A percentile compares a stretch with the other conserved stretches of the same genome.
Evolutionary conservation across 768 basidiomycete genomes (phyloP).

Genomic region (Filobasidium floriforme): DNA sequence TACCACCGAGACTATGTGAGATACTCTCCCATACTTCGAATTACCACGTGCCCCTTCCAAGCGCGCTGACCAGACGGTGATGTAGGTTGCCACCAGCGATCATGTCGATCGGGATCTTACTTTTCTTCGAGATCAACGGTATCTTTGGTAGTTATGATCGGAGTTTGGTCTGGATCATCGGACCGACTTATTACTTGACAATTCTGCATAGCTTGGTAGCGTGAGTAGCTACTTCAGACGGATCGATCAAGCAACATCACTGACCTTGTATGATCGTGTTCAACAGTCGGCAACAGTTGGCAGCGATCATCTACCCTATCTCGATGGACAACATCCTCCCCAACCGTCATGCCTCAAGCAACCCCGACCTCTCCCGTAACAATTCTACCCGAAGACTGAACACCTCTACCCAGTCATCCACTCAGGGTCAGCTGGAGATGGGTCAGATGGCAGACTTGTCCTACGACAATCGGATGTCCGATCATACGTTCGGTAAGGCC

Average conservation of each 20-base stretch:
- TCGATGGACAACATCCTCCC: neutral
- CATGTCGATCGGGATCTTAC: slow-evolving; percentile 1
- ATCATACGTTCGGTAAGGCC: neutral
- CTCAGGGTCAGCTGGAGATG: neutral
- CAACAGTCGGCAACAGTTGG: neutral
- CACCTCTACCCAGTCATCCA: neutral
- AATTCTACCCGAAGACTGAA: neutral
- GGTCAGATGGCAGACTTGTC: neutral
- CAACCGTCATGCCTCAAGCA: neutral
- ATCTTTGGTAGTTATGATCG: slow-evolving; percentile 3
- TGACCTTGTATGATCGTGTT: neutral
- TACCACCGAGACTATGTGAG: slow-evolving; percentile 8
- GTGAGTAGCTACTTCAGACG: neutral
- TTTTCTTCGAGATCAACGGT: slow-evolving; percentile 7
- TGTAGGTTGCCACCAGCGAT: neutral
- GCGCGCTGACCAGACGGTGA: neutral
- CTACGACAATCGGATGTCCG: neutral
- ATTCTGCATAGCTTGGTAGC: slow-evolving; percentile 2
- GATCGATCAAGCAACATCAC: too few species aligned
- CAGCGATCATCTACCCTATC: slow-evolving; percentile 1
- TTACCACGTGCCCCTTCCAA: too few species aligned
- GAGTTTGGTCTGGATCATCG: slow-evolving; percentile 1
- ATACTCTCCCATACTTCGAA: neutral
- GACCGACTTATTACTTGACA: neutral
- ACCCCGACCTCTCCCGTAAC: neutral